phyloP scores from a whole-genome alignment of 2,329 filamentous ascomycete species.

The Apiospora kogelbergensis region DNA sequence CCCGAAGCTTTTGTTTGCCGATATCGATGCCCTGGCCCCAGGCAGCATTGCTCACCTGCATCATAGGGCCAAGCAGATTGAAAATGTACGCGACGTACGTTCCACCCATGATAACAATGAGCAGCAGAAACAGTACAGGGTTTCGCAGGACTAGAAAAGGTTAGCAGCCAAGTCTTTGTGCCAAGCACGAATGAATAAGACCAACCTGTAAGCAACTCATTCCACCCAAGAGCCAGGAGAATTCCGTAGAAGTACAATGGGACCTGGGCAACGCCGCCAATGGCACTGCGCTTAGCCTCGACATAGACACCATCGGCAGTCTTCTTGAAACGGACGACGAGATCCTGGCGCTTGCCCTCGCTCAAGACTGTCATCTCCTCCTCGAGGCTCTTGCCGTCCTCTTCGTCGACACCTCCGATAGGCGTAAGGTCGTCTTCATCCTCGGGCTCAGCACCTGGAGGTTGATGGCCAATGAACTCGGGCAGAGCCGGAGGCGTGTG shows the following conservation, averaged over 20 bases:
- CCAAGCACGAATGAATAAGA: not conserved
- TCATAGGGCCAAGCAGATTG: conserved; percentile 93
- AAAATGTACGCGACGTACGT: conserved; percentile 91
- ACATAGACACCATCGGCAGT: conserved; percentile 97
- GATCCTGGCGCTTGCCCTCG: conserved; percentile 85
- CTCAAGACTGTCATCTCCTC: conserved; percentile 96
- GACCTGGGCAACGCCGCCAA: conserved; percentile 91
- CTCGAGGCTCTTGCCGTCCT: conserved; percentile 89
- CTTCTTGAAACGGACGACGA: conserved; percentile 96
- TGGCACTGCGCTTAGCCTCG: conserved; percentile 94
- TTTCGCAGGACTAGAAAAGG: conserved; percentile 76
- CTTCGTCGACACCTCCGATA: conserved; percentile 92
- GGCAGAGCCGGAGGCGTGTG: conserved; percentile 78
- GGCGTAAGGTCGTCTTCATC: conserved; percentile 89
- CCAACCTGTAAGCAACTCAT: conserved; percentile 92
- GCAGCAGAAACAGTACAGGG: conserved; percentile 86
- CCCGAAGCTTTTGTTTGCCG: conserved; percentile 84
- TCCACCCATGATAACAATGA: conserved; percentile 73
- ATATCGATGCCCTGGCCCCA: conserved; percentile 84
- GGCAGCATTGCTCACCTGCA: conserved; percentile 92
- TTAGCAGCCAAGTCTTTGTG: conserved; percentile 16
- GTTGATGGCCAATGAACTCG: conserved; percentile 78
- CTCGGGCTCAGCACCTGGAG: conserved; percentile 69
- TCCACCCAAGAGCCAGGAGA: conserved; percentile 93
- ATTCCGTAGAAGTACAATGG: conserved; percentile 93